A percentile compares a stretch with the other conserved stretches of the same genome.
Conservation (phyloP, 176 grass and related monocot species). For the Cenchrus purpureus region DNA sequence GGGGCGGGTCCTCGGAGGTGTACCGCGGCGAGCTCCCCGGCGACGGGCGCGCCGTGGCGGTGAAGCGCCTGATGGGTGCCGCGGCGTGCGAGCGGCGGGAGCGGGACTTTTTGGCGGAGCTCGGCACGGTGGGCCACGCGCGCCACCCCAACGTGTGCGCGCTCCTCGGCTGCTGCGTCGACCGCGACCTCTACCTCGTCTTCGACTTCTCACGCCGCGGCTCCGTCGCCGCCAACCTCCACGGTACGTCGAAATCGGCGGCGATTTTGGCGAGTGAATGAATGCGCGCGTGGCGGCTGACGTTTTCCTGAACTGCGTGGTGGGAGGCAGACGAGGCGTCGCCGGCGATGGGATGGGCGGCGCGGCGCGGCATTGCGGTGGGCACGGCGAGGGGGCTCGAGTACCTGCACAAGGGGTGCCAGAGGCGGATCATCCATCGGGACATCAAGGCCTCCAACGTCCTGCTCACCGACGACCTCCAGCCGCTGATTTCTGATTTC, state of each 20-base stretch:
- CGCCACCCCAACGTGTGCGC: conserved; percentile 79
- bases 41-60: conserved; percentile 60
- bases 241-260: conserved; percentile 26
- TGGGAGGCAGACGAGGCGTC: conserved; percentile 46
- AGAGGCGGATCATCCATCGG: conserved; percentile 84
- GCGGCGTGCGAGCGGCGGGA: conserved; percentile 78
- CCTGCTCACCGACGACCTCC: conserved; percentile 74
- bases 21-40: conserved; percentile 72
- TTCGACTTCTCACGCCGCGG: conserved; percentile 76
- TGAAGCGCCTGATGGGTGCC: conserved; percentile 69
- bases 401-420: conserved; percentile 94
- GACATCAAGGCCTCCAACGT: conserved; percentile 96
- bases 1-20: conserved; percentile 87
- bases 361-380: conserved; percentile 65
- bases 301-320: background rate
- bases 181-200: conserved; percentile 81
- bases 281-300: background rate
- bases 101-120: conserved; percentile 86
- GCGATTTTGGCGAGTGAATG: background rate
- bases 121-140: conserved; percentile 82
- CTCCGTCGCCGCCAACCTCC: conserved; percentile 86
- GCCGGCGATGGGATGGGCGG: conserved; percentile 67
- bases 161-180: conserved; percentile 84
- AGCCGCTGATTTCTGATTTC: conserved; percentile 91
- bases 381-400: conserved; percentile 80